Evolutionary conservation across 2,329 filamentous ascomycete species (phyloP), one percentile per base, ranked within the genome.

Genomic region (Pseudogymnoascus destructans): DNA sequence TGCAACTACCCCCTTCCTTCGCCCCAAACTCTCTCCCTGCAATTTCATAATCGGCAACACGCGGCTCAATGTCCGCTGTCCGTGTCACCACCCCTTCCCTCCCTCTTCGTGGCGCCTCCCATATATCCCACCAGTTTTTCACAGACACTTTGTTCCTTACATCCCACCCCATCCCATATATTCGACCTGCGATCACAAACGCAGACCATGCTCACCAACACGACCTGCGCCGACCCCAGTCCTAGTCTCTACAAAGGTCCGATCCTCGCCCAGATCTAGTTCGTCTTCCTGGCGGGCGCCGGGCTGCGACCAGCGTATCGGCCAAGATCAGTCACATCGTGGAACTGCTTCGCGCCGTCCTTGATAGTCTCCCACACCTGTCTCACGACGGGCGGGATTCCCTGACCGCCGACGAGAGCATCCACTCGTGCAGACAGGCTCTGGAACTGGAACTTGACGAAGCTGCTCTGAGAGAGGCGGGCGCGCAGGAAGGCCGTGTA

Each of bases 401-500:
- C 88, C 78, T 95, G 91, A 67, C 89, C 87, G 58, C 89, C 87
- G 59, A 93, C 81, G 55, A 89, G 77, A 61, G 86, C 86, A 72
- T 97, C 92, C 61, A 92, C 76, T 64, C 88, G 82, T 58, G 86
- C 83, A 67, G 82, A 82, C 59, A 92, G 73, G 66, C 86, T 80
- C 63, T 78, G 75, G 69, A 96, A 85, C 54, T 88, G 84, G 67
- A 79, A 81, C 77, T 95, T 89, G n/a, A 97, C 88, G 69, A 97
- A 95, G 63, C 77, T 81, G 80, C 89, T 96, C 79, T 97, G 92
- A 59, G 85, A 78, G 75, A 86, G 92, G 68, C 93, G 85, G 40
- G 91, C 87, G 66, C 93, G 89, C 71, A 97, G 82, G 80, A 98
- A 98, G 66, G 84, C 80, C 64, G 90, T 90, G 81, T 97, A 98